Evolutionary conservation across 1,284 basidiomycete species (phyloP).

Genomic region (Cryptococcus sp.): DNA sequence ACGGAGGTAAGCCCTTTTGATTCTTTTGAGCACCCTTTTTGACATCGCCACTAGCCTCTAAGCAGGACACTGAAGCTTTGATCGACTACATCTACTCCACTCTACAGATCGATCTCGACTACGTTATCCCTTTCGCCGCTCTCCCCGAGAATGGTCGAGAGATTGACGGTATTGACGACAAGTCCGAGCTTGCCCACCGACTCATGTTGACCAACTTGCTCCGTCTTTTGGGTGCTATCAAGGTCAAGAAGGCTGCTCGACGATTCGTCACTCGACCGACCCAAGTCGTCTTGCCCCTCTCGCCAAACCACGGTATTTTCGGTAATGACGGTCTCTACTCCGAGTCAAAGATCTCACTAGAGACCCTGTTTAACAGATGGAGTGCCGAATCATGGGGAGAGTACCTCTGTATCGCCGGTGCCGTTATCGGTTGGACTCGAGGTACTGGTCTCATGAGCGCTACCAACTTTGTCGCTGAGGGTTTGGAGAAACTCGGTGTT

Average conservation of each 20-base stretch:
- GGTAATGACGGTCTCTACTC: slow-evolving; percentile 98
- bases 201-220: slow-evolving; percentile 93
- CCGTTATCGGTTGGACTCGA: slow-evolving; percentile 97
- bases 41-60: slow-evolving; percentile 54
- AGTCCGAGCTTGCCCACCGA: slow-evolving; percentile 94
- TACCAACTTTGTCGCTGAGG: slow-evolving; percentile 91
- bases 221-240: slow-evolving; percentile 91
- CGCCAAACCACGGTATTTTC: slow-evolving; percentile 96
- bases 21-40: too few species aligned
- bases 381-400: slow-evolving; percentile 98
- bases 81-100: slow-evolving; percentile 97
- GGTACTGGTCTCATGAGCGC: slow-evolving; percentile 98
- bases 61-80: slow-evolving; percentile 94
- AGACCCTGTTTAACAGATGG: slow-evolving; percentile 98
- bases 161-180: slow-evolving; percentile 94
- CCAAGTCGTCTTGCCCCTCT: slow-evolving; percentile 93
- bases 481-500: slow-evolving; percentile 87
- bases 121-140: slow-evolving; percentile 96
- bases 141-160: slow-evolving; percentile 97
- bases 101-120: slow-evolving; percentile 92
- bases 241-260: slow-evolving; percentile 93
- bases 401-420: slow-evolving; percentile 94
- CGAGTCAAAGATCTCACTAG: slow-evolving; percentile 96
- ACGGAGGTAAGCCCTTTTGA: slow-evolving; percentile 61
- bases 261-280: slow-evolving; percentile 96